A percentile compares a stretch with the other conserved stretches of the same genome.
Conservation (phyloP, 2,329 filamentous ascomycete genomes). For the Chaetomiaceae sp. region DNA sequence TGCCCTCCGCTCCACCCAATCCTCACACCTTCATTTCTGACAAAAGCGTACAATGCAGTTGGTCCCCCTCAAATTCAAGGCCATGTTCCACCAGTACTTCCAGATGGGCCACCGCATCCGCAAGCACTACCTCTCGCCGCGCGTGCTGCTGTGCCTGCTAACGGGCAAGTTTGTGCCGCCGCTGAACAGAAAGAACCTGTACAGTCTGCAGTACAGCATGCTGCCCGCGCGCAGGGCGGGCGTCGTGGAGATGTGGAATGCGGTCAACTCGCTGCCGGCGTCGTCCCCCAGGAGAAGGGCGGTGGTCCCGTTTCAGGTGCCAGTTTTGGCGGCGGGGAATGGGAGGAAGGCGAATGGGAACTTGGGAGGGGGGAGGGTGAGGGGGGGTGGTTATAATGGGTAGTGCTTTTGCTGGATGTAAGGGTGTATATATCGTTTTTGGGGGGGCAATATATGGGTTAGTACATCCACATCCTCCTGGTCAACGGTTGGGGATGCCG, state of each 20-base stretch:
- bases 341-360: no score
- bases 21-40: conserved; percentile 2
- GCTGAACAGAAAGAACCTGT: conserved; percentile 89
- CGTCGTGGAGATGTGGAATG: conserved; percentile 81
- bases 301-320: conserved; percentile 33
- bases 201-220: conserved; percentile 98
- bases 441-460: no score
- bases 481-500: no score
- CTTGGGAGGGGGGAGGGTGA: no score
- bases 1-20: background rate
- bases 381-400: no score
- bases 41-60: conserved; percentile 51
- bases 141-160: conserved; percentile 80
- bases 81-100: conserved; percentile 97
- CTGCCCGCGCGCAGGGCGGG: conserved; percentile 75
- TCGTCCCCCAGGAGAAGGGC: conserved; percentile 39
- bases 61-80: conserved; percentile 81
- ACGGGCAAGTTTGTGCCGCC: conserved; percentile 92
- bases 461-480: no score
- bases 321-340: conserved; percentile 32
- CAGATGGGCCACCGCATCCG: conserved; percentile 87
- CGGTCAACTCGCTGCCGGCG: conserved; percentile 51
- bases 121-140: conserved; percentile 89
- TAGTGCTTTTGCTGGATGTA: no score
- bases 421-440: no score